Evolutionary conservation across 495 filamentous ascomycete species (phyloP), one percentile per base, ranked within the genome.

Genomic region (Oidiodendron maius): DNA sequence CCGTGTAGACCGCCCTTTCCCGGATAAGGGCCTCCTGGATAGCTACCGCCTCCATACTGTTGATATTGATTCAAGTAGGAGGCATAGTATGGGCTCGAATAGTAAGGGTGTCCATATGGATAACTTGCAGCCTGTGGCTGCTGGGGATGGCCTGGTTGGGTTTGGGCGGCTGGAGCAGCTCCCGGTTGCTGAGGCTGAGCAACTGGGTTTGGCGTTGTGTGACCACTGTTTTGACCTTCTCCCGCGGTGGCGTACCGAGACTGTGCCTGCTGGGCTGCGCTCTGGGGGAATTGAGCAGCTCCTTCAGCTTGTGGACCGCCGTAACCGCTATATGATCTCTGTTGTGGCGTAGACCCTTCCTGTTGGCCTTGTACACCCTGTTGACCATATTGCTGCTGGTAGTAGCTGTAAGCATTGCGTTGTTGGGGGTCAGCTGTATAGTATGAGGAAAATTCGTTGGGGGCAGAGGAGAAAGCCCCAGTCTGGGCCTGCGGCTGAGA

Each of bases 141-240:
- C 52, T 81, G 78, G 35, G 74, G 67, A 36, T 71, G 65, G 43
- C 78, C 76, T 0, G 75, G 69, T 40, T 40, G 76, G 44, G 69
- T 68, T 55, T 81, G 81, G 24, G 65, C 67, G 38, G 68, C 68
- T 55, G 79, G 79, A 32, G 42, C 50, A 45, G 67, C 65, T 8
- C 46, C 58, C 37, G 61, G 52, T 26, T 59, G 54, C 50, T 84
- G 83, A 22, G 70, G 76, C 52, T 85, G 83, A 46, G 86, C 68
- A 30, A 82, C 81, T 20, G 86, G 89, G 63, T 91, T 91, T 6
- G 91, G 89, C 4, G 91, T 96, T 34, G 83, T 90, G 58, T 94
- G 84, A 13, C 87, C 91, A 60, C 86, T 90, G 65, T 81, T 84
- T 62, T 88, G 86, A 34, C 85, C 75, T 34, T 95, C 93, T 25